Evolutionary conservation across 169 alveolate species (phyloP).

Genomic region (Babesia caballi): DNA sequence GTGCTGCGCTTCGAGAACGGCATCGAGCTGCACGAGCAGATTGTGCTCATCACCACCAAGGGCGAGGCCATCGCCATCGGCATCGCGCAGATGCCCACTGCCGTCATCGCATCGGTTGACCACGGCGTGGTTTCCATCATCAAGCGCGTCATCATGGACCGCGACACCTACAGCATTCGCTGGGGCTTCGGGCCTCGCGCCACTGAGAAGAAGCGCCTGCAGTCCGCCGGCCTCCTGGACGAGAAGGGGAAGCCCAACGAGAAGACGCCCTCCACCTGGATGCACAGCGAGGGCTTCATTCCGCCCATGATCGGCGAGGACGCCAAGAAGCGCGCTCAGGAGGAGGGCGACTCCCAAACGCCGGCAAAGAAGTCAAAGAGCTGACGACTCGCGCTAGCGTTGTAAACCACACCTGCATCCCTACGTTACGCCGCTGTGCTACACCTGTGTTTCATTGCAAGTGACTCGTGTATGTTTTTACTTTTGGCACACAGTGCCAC

Average conservation of each 20-base stretch:
- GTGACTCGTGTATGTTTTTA: too few relatives aligned
- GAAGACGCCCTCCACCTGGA: constrained; percentile 93
- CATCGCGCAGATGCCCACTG: constrained; percentile 99
- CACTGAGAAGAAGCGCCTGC: constrained; percentile 94
- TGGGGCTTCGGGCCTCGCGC: constrained; percentile 99
- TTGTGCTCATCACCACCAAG: constrained; percentile 98
- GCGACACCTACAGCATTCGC: constrained; percentile 98
- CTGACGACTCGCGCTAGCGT: neutral
- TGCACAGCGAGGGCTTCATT: constrained; percentile 81
- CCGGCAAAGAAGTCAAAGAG: neutral
- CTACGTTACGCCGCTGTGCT: too few relatives aligned
- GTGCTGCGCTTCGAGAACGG: constrained; percentile 96
- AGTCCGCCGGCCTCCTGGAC: constrained; percentile 93
- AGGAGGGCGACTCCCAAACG: constrained; percentile 12
- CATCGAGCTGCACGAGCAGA: constrained; percentile 94
- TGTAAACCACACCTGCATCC: too few relatives aligned
- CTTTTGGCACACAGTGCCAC: too few relatives aligned
- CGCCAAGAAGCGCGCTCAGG: constrained; percentile 55
- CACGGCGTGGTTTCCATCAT: constrained; percentile 98
- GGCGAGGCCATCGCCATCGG: constrained; percentile 99
- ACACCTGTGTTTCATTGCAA: too few relatives aligned
- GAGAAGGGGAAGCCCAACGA: constrained; percentile 93
- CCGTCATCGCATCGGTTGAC: constrained; percentile 98
- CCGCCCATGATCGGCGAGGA: constrained; percentile 80
- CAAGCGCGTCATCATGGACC: constrained; percentile 99